phyloP scores from a whole-genome alignment of 1,284 basidiomycete genomes.

The Coniferiporia sulphurascens region DNA sequence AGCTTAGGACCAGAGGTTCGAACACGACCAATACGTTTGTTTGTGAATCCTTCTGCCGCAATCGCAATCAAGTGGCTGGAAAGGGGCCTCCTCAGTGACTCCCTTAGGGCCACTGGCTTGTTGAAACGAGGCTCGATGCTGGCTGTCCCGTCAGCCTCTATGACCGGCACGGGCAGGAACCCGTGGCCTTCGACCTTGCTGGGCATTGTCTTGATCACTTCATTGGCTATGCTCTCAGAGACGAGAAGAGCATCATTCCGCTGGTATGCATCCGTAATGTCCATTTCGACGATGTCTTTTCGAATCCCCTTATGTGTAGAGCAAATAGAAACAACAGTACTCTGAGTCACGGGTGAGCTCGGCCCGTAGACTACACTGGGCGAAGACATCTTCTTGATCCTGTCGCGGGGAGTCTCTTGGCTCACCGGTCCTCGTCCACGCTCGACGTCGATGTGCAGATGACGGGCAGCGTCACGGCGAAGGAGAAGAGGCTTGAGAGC shows the following conservation, averaged over 20 bases:
- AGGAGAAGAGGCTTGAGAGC: background rate
- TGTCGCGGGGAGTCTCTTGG: background rate
- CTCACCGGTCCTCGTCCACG: background rate
- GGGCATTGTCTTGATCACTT: too few species aligned
- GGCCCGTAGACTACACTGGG: background rate
- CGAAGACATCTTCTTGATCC: background rate
- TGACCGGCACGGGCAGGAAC: background rate
- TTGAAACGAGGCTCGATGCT: background rate
- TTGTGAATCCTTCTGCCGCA: background rate
- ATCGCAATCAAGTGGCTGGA: background rate
- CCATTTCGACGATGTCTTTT: background rate
- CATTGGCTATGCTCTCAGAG: background rate
- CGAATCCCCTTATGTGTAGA: background rate
- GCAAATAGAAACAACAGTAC: background rate
- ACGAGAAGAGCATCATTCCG: background rate
- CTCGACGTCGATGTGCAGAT: background rate
- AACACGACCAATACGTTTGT: background rate
- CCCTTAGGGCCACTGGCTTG: too few species aligned
- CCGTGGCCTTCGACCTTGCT: background rate
- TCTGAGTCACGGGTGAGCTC: background rate
- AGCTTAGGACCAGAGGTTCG: background rate
- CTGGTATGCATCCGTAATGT: background rate
- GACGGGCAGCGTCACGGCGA: background rate
- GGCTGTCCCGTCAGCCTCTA: background rate
- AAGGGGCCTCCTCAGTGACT: background rate